phyloP scores from a whole-genome alignment of 306 rosid species.

The Acmispon strigosus region DNA sequence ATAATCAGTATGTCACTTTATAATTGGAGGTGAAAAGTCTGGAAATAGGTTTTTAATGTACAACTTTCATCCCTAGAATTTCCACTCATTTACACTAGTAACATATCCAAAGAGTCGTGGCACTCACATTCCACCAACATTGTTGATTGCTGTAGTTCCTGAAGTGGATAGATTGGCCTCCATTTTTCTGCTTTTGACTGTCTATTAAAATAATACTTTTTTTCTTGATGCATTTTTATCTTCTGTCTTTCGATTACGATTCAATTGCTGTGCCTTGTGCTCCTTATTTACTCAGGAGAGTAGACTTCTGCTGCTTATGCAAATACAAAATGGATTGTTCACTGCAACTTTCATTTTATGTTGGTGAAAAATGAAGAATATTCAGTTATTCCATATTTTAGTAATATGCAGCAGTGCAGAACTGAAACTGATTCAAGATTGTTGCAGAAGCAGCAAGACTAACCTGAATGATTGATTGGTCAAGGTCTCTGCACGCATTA shows the following conservation, averaged over 20 bases:
- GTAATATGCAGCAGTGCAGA: background rate
- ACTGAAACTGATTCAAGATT: background rate
- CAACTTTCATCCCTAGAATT: no score
- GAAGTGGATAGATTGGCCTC: background rate
- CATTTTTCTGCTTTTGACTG: background rate
- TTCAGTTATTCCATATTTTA: background rate
- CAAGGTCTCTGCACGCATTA: background rate
- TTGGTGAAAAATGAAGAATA: background rate
- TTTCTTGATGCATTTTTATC: background rate
- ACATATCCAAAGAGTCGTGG: no score
- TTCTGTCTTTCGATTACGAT: background rate
- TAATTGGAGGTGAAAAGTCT: no score
- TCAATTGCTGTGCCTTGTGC: background rate
- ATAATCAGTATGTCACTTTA: no score
- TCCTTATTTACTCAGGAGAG: background rate
- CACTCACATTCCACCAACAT: no score
- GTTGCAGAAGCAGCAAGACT: background rate
- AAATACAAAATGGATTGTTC: background rate
- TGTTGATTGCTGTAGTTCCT: background rate
- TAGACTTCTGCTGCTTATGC: background rate
- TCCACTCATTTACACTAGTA: no score
- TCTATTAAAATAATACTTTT: background rate
- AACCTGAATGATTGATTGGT: background rate
- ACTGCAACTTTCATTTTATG: background rate
- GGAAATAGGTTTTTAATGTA: no score